Conservation (phyloP, 106 monocot species). For the Apostasia ramifera region DNA sequence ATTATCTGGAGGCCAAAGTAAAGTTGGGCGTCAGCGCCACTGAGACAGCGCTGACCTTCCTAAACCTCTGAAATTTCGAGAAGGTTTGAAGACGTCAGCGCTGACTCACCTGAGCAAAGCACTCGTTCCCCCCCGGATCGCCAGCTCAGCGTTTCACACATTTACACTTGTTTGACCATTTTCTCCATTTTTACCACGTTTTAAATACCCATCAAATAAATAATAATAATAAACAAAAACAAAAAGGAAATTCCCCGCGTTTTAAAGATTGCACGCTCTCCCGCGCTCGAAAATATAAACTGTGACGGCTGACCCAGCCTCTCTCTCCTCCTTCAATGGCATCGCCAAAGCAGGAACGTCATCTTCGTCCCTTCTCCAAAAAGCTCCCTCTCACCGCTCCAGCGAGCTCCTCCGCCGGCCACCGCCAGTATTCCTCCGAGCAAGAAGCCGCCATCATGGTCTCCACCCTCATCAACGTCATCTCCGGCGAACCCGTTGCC, state of each 20-base stretch:
- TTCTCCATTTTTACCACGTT: background rate
- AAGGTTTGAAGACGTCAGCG: too few relatives aligned
- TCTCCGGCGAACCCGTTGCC: constrained; percentile 28
- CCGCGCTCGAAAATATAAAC: background rate
- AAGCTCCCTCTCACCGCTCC: background rate
- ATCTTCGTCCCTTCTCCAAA: background rate
- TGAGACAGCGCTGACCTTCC: too few relatives aligned
- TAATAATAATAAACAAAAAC: background rate
- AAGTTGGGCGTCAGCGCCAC: too few relatives aligned
- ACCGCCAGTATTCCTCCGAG: constrained; percentile 6
- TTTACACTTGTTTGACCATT: background rate
- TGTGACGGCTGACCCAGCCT: background rate
- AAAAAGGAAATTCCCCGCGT: background rate
- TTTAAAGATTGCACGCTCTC: background rate
- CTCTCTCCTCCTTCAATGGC: background rate
- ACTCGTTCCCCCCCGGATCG: too few relatives aligned
- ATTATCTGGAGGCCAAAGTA: too few relatives aligned
- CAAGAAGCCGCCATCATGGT: constrained; percentile 43
- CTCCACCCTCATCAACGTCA: constrained; percentile 35
- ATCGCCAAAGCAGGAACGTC: background rate
- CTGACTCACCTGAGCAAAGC: too few relatives aligned
- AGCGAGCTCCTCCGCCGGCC: background rate
- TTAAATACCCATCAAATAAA: background rate
- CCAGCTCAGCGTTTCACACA: background rate
- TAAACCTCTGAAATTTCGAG: too few relatives aligned